Percentiles rank a stretch among this genome's conserved stretches.
phyloP scores from a whole-genome alignment of 768 basidiomycete genomes.

The Psilocybe cyanescens region DNA sequence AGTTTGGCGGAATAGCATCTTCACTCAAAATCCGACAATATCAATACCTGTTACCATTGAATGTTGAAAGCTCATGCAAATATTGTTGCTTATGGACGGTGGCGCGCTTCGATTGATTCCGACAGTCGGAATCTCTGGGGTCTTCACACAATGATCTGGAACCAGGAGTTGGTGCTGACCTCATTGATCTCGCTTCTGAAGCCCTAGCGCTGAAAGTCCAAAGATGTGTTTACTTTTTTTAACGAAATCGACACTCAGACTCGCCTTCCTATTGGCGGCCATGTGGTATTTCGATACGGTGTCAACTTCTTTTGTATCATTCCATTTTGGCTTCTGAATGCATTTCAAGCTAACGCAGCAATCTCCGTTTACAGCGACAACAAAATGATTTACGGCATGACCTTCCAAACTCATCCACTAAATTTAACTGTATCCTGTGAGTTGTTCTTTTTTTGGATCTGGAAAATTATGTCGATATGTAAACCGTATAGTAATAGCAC shows the following conservation, averaged over 20 bases:
- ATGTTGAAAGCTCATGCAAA: background rate
- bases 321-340: constrained; percentile 2
- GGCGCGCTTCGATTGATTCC: background rate
- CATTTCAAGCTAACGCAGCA: constrained; percentile 9
- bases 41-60: background rate
- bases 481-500: background rate
- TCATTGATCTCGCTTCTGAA: background rate
- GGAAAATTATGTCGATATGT: background rate
- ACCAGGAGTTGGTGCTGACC: background rate
- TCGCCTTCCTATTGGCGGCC: background rate
- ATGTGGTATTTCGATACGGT: background rate
- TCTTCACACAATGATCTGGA: background rate
- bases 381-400: constrained; percentile 8
- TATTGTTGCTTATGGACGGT: background rate
- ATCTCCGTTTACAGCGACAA: constrained; percentile 12
- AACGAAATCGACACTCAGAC: background rate
- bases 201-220: background rate
- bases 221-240: background rate
- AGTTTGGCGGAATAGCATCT: background rate
- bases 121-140: background rate
- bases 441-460: background rate
- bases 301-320: constrained; percentile 1
- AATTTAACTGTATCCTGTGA: constrained; percentile 6
- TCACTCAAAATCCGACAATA: constrained; percentile 4
- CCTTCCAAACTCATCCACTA: background rate